Evolutionary conservation across 2,329 filamentous ascomycete species (phyloP), one percentile per base, ranked within the genome.

Genomic region (Ophiostoma novo-ulmi): DNA sequence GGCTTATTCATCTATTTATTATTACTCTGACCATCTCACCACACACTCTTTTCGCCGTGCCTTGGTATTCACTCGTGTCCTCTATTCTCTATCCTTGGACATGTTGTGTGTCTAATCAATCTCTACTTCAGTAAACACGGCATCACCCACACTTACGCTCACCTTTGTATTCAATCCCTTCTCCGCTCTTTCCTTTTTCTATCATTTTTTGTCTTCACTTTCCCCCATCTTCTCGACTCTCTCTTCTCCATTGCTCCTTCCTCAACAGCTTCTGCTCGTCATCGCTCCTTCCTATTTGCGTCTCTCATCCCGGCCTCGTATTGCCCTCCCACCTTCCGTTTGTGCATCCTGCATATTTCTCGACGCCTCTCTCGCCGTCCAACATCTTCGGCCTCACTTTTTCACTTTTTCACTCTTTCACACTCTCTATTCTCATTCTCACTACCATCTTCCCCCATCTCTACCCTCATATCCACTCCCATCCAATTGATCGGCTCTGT

Each of bases 401-500:
- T 5, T 44, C 20, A 38, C 31, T 17, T 55, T 17, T 39, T 10
- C 17, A 41, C 52, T 61, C 11, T 36, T 1, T 39, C 39, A 6
- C 17, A 38, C 55, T 11, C 31, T 22, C 55, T 5, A 61, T 31
- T 52, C 39, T 26, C 38, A 26, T 8, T 22, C 14, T 31, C 65
- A 63, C 39, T n/a, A 7, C 13, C 66, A 52, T 39, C 58, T 20
- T 65, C 7, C 31, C n/a, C 17, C 48, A 38, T 44, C 20, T 11
- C 61, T 39, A 31, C 64, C 20, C 20, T 39, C 65, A 31, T 36
- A 5, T 39, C 48, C 65, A 14, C 31, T 13, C 36, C 22, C 38
- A 48, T 63, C 64, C 52, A 69, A 58, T 70, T 22, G 38, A 61
- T 70, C 69, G 38, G 17, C 69, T 61, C 6, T 36, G 36, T 26